A percentile compares a stretch with the other conserved stretches of the same genome.
These are phyloP conservation scores for Colletotrichum sp. DNA, from an alignment of 2,329 filamentous ascomycete species.

Conservation along the genomic window DNA sequence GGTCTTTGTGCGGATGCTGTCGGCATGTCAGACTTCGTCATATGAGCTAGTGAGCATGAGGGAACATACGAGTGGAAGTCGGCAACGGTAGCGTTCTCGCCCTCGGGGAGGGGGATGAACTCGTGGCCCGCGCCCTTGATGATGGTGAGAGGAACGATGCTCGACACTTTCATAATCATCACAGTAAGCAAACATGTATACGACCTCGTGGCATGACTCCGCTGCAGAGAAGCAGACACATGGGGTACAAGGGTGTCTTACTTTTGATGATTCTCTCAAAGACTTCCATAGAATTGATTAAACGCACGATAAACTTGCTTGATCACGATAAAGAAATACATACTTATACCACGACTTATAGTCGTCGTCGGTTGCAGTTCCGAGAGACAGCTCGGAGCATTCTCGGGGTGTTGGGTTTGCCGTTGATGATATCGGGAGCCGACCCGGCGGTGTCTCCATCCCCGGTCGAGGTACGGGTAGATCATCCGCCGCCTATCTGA, in stretches of 20 bases:
- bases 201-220: too few species aligned
- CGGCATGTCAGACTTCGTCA: background rate
- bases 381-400: background rate
- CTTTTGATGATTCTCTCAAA: background rate
- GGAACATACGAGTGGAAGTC: constrained; percentile 16
- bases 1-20: constrained; percentile 6
- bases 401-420: background rate
- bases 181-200: background rate
- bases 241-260: background rate
- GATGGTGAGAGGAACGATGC: constrained; percentile 12
- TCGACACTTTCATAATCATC: constrained; percentile 11
- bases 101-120: constrained; percentile 14
- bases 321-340: background rate
- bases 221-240: background rate
- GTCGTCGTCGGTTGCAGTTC: background rate
- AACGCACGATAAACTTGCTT: background rate
- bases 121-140: constrained; percentile 18
- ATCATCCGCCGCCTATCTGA: background rate
- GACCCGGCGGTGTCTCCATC: background rate
- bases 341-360: background rate
- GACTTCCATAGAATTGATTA: background rate
- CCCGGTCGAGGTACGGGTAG: background rate
- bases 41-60: too few species aligned
- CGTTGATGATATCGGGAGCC: background rate
- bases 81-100: constrained; percentile 15